Conservation (phyloP, 2,329 filamentous ascomycete species). For the Beauveria brongniartii region DNA sequence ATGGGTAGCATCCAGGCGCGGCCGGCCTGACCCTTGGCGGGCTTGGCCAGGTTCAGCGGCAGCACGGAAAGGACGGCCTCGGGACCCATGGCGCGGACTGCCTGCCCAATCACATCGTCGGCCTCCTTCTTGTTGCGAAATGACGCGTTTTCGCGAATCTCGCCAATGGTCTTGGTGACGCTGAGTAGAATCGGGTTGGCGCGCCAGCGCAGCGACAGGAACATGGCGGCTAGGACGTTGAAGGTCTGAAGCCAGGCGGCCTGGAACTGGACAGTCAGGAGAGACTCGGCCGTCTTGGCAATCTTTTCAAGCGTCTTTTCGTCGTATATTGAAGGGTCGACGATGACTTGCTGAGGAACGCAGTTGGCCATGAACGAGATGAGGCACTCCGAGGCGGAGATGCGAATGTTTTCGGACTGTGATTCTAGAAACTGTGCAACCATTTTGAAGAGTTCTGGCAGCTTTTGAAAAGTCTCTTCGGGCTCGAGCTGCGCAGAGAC, state of each 20-base stretch:
- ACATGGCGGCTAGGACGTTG: conserved; percentile 77
- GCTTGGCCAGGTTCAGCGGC: conserved; percentile 76
- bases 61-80: conserved; percentile 74
- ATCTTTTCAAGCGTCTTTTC: conserved; percentile 83
- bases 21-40: conserved; percentile 69
- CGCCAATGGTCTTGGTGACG: conserved; percentile 72
- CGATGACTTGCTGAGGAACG: conserved; percentile 70
- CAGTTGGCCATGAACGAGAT: conserved; percentile 91
- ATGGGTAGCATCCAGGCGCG: conserved; percentile 93
- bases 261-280: conserved; percentile 87
- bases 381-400: conserved; percentile 90
- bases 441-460: conserved; percentile 77
- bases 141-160: conserved; percentile 77
- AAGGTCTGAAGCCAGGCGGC: conserved; percentile 93
- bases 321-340: conserved; percentile 86
- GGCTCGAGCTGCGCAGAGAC: conserved; percentile 83
- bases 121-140: conserved; percentile 94
- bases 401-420: conserved; percentile 82
- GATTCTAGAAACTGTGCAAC: conserved; percentile 77
- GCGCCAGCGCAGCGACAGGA: conserved; percentile 78
- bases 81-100: conserved; percentile 83
- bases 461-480: conserved; percentile 83
- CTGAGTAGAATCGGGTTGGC: conserved; percentile 69
- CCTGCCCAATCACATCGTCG: conserved; percentile 80
- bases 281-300: conserved; percentile 60